Evolutionary conservation across 129 eudicot species (phyloP), one percentile per base, ranked within the genome.

Genomic region (Escallonia rubra): DNA sequence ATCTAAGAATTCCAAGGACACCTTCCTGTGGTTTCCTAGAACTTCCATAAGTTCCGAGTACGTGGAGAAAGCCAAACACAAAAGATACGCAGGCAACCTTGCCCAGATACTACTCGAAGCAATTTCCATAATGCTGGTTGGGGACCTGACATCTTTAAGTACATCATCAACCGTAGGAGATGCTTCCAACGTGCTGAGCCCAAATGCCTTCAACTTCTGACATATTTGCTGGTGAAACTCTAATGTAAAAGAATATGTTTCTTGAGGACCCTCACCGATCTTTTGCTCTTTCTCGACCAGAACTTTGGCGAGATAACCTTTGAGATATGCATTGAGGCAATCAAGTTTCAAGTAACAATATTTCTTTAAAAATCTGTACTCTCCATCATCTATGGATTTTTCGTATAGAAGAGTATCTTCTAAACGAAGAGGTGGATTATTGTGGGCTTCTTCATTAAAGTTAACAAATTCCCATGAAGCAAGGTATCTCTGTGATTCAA

Each of bases 61-160:
- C 14, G 78, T 69, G 9, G 74, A 68, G 43, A 91, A 85, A 13
- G 78, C 80, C 69, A 83, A 65, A 48, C 76, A 67, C 59, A 90
- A 74, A 16, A 82, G 59, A 67, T 70, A 58, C 49, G 72, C 67
- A 10, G 95, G 95, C 63, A 91, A 76, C 49, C 69, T 72, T 4
- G 79, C 66, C 84, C 86, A 87, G 10, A 74, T 57, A 39, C 70
- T 69, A 55, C 79, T 77, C 61, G 78, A 65, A 57, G 87, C 88
- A 68, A 83, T 74, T 76, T 91, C 97, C 53, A 76, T 76, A 63
- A 85, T 45, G 71, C 88, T 91, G 2, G 84, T 87, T 42, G 92
- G 96, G 73, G 72, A 68, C 52, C 61, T 62, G 47, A 85, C 45
- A 62, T 78, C 96, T 43, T 70, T 77, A 57, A 85, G 65, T 54